Percentiles rank a stretch among this genome's conserved stretches.
These are phyloP conservation scores for Gnomoniopsis smithogilvyi DNA, from an alignment of 2,329 filamentous ascomycete genomes.

Conservation along the genomic window DNA sequence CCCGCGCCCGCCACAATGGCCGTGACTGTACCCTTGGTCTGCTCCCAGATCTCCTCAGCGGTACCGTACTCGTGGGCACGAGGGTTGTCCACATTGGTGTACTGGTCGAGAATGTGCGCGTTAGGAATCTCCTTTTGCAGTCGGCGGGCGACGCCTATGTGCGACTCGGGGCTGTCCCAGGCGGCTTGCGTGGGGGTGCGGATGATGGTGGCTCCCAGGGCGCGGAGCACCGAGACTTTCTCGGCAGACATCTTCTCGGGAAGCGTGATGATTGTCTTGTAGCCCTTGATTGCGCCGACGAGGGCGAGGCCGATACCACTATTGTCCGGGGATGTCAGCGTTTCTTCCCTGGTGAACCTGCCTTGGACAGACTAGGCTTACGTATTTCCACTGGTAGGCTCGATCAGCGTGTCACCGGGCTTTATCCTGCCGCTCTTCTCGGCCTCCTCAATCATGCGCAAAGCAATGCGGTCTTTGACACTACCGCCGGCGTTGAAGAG, in stretches of 20 bases:
- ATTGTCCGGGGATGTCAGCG: conserved; percentile 23
- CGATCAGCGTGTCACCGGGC: conserved; percentile 94
- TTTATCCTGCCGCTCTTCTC: conserved; percentile 91
- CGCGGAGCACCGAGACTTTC: conserved; percentile 92
- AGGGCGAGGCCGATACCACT: conserved; percentile 89
- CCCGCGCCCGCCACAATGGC: conserved; percentile 89
- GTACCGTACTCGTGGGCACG: conserved; percentile 91
- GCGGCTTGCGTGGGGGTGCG: conserved; percentile 94
- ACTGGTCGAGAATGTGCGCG: conserved; percentile 96
- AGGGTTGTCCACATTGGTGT: conserved; percentile 88
- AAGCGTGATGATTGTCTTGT: conserved; percentile 97
- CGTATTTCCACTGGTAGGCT: conserved; percentile 97
- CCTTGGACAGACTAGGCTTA: conserved; percentile 29
- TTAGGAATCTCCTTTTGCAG: conserved; percentile 95
- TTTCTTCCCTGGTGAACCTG: neutral
- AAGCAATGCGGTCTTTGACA: conserved; percentile 91
- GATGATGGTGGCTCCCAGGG: conserved; percentile 95
- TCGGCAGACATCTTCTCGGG: conserved; percentile 99
- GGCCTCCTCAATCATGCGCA: conserved; percentile 96
- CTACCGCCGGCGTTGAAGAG: conserved; percentile 92
- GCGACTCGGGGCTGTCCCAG: conserved; percentile 90
- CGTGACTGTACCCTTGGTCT: conserved; percentile 78
- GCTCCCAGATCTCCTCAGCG: conserved; percentile 92
- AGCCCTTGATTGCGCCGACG: conserved; percentile 93
- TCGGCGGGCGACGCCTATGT: conserved; percentile 89